Evolutionary conservation across 768 basidiomycete species (phyloP).

Genomic region (Collybia mongolica): DNA sequence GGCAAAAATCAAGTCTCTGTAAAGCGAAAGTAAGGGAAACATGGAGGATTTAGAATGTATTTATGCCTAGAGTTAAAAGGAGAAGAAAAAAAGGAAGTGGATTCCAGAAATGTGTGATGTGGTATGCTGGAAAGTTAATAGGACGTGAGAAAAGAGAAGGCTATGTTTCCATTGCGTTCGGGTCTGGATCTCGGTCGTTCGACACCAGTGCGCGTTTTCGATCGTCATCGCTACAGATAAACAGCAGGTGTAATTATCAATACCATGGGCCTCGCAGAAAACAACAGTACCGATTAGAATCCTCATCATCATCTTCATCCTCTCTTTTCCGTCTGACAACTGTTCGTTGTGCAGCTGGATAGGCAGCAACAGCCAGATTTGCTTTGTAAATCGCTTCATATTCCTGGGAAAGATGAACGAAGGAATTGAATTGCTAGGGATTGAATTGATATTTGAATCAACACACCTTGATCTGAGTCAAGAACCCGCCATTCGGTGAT

Average conservation of each 20-base stretch:
- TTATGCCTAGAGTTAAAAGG: not conserved
- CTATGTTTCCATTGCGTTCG: slow-evolving; percentile 51
- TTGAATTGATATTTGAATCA: not conserved
- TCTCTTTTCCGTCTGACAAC: slow-evolving; percentile 65
- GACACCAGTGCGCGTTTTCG: slow-evolving; percentile 46
- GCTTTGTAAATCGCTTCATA: slow-evolving; percentile 93
- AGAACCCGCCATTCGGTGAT: slow-evolving; percentile 87
- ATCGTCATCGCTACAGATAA: slow-evolving; percentile 37
- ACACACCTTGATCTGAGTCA: slow-evolving; percentile 86
- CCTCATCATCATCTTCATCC: slow-evolving; percentile 72
- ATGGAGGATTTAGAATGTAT: slow-evolving; percentile 4
- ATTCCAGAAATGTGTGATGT: too few species aligned
- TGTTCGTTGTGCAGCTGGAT: slow-evolving; percentile 44
- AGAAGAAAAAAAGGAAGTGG: too few species aligned
- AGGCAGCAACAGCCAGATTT: slow-evolving; percentile 61
- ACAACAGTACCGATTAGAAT: slow-evolving; percentile 25
- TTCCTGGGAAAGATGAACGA: slow-evolving; percentile 49
- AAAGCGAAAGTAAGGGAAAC: slow-evolving; percentile 19
- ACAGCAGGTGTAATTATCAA: slow-evolving; percentile 1
- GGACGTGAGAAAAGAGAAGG: slow-evolving; percentile 4
- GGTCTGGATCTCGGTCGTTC: slow-evolving; percentile 31
- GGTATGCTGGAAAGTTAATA: not conserved
- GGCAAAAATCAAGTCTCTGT: slow-evolving; percentile 78
- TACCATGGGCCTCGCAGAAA: not conserved
- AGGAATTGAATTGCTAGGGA: not conserved